Base-by-base conservation (phyloP, 192 early-diverging fungal genomes). In the Coemansia guatemalensis region DNA sequence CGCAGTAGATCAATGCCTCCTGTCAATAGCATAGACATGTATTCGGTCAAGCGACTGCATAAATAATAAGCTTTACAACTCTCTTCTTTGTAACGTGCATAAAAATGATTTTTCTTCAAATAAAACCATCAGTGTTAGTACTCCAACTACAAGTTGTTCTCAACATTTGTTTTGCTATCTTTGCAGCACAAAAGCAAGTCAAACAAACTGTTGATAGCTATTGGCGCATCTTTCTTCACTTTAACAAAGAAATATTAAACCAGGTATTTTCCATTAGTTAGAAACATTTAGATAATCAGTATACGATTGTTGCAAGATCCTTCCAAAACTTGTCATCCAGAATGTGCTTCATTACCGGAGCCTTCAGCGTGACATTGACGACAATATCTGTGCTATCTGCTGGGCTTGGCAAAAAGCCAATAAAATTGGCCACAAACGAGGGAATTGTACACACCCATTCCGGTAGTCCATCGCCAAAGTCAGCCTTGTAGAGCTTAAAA, bases 371-470 rank as follows among this genome's bases (percentile, higher is more conserved):
- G 12, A 80, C 70, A 29, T 80, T 80, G 67, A 73, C 71, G 14
- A 64, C 51, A 50, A 74, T 67, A 11, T 80, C 68, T 7, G 64
- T 62, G 64, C 77, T 69, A 0, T 56, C 39, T 23, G 75, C 67
- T 24, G 76, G 77, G 62, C 71, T 65, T 8, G 77, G 77, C 68
- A 80, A 41, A n/a, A 80, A 53, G 26, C 67, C 77, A 1, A 74
- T 62, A 80, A 80, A 74, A 67, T 80, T 74, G 23, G 72, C 77
- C 0, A 68, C 68, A 67, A 80, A 80, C 41, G 71, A 68, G 1
- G 77, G 77, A 5, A 74, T 64, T 1, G 72, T 64, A 61, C 72
- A 74, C 29, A 67, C 72, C 77, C 77, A 80, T 50, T 71, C 72
- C 2, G 77, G 77, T 9, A 39, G 25, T 2, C 77, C 77, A 26